Evolutionary conservation across 1,284 basidiomycete species (phyloP).

Genomic region (Heterobasidion occidentale): DNA sequence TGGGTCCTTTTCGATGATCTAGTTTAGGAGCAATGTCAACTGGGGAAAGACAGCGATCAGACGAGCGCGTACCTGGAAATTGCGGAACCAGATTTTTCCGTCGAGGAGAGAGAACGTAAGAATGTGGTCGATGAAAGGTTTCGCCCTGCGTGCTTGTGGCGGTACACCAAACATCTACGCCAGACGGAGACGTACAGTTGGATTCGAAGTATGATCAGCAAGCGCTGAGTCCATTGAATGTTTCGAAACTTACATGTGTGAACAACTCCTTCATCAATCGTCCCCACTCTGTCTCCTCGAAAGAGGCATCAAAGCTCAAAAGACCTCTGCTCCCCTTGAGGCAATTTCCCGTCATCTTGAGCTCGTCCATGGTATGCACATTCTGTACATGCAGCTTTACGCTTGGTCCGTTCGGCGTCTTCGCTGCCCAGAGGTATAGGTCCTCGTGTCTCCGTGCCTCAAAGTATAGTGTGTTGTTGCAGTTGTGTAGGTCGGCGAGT

Average conservation of each 20-base stretch:
- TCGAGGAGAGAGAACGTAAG: constrained; percentile 95
- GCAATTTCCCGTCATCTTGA: constrained; percentile 99
- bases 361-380: constrained; percentile 99
- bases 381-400: constrained; percentile 98
- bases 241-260: constrained; percentile 67
- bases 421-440: constrained; percentile 94
- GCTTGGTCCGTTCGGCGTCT: constrained; percentile 96
- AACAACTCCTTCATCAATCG: constrained; percentile 91
- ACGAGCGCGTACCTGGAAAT: constrained; percentile 72
- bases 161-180: constrained; percentile 92
- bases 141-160: constrained; percentile 79
- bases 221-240: too few relatives aligned
- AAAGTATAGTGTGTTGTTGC: constrained; percentile 97
- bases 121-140: constrained; percentile 98
- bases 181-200: background rate
- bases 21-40: constrained; percentile 1
- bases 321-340: constrained; percentile 92
- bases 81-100: constrained; percentile 98
- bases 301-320: constrained; percentile 87
- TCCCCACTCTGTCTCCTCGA: constrained; percentile 88
- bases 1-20: constrained; percentile 80
- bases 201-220: background rate
- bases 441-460: constrained; percentile 95
- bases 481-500: constrained; percentile 95
- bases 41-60: background rate